Evolutionary conservation across 1,284 basidiomycete species (phyloP).

Genomic region (Sanghuangporus baumii): DNA sequence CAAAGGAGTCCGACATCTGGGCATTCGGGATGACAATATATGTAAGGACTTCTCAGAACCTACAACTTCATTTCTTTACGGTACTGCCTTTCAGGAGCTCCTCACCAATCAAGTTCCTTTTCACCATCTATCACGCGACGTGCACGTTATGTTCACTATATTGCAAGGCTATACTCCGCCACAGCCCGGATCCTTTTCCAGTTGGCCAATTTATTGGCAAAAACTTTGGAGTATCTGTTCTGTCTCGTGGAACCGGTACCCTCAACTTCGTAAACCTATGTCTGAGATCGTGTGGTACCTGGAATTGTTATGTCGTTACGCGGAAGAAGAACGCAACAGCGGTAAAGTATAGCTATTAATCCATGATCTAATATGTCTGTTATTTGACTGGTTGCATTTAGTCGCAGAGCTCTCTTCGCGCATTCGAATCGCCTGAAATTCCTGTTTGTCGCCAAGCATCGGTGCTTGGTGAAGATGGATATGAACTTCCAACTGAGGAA

Average conservation of each 20-base stretch:
- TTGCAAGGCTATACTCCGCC: not conserved
- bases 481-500: not conserved
- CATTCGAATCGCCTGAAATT: not conserved
- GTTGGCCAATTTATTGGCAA: not conserved
- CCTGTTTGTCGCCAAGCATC: not conserved
- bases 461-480: not conserved
- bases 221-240: not conserved
- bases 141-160: constrained; percentile 13
- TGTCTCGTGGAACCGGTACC: not conserved
- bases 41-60: not conserved
- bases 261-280: not conserved
- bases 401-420: not conserved
- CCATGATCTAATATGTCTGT: too few species aligned
- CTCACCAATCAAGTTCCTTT: constrained; percentile 4
- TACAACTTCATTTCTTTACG: not conserved
- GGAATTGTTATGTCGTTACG: not conserved
- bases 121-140: not conserved
- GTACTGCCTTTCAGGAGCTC: constrained; percentile 2
- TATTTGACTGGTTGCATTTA: too few species aligned
- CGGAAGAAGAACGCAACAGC: not conserved
- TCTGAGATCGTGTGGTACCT: constrained; percentile 2
- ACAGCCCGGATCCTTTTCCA: not conserved
- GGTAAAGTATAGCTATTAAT: not conserved
- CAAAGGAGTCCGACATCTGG: constrained; percentile 11
- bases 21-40: constrained; percentile 14